These are phyloP conservation scores for Starmerella gropengiesseri DNA, from an alignment of 805 yeast species.

Conservation along the genomic window DNA sequence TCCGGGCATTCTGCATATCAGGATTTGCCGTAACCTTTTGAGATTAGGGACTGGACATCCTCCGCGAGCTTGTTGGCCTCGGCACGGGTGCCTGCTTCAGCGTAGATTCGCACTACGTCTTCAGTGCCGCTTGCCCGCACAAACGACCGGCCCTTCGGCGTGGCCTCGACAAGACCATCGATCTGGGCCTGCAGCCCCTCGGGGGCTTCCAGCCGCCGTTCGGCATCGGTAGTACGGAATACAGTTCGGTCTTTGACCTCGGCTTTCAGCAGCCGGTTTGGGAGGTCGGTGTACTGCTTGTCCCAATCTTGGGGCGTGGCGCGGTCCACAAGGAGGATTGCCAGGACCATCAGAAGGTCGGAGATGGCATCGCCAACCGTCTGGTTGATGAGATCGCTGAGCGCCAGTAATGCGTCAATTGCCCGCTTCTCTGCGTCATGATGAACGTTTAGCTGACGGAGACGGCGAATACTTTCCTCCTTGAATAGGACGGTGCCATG, in stretches of 20 bases:
- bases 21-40: constrained; percentile 6
- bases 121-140: constrained; percentile 98
- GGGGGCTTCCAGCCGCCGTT: constrained; percentile 68
- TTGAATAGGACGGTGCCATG: constrained; percentile 92
- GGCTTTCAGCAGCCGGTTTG: constrained; percentile 73
- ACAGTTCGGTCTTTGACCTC: constrained; percentile 68
- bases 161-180: constrained; percentile 50
- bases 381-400: constrained; percentile 75
- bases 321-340: constrained; percentile 46
- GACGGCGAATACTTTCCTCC: constrained; percentile 35
- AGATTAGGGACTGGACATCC: constrained; percentile 26
- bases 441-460: constrained; percentile 32
- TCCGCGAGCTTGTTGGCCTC: constrained; percentile 39
- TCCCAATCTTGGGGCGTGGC: constrained; percentile 67
- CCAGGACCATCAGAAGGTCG: constrained; percentile 72
- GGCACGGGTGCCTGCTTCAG: constrained; percentile 58
- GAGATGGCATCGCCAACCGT: constrained; percentile 98
- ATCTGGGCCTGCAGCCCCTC: constrained; percentile 63
- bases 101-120: constrained; percentile 91
- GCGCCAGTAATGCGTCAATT: constrained; percentile 43
- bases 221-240: constrained; percentile 84
- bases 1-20: background rate
- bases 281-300: constrained; percentile 65
- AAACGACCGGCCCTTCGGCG: constrained; percentile 63
- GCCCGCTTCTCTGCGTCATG: constrained; percentile 40